Evolutionary conservation across 106 monocot species (phyloP).

Genomic region (Xerophyta viscosa): DNA sequence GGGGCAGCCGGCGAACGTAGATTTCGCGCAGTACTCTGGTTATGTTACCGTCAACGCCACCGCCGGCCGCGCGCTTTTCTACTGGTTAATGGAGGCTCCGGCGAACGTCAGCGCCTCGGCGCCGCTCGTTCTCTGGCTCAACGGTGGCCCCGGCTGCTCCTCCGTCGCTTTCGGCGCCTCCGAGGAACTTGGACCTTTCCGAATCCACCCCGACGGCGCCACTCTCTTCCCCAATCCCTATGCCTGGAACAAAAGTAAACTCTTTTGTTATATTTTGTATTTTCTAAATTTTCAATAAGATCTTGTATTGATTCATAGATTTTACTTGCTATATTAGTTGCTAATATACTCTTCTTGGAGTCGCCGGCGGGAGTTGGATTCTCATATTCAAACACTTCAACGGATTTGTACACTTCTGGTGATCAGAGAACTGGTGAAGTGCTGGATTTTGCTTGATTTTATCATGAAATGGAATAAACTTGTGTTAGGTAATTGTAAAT

Average conservation of each 20-base stretch:
- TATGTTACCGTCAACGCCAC: constrained; percentile 60
- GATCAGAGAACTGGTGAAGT: constrained; percentile 54
- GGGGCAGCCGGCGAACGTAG: constrained; percentile 61
- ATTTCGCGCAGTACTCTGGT: constrained; percentile 68
- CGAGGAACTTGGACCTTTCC: constrained; percentile 93
- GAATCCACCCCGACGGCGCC: constrained; percentile 55
- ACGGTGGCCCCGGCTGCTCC: constrained; percentile 95
- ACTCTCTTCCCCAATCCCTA: constrained; percentile 57
- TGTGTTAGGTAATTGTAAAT: neutral
- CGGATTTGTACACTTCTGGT: constrained; percentile 46
- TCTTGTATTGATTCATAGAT: too few species aligned
- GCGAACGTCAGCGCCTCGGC: constrained; percentile 7
- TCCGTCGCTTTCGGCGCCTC: constrained; percentile 79
- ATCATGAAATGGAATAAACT: neutral
- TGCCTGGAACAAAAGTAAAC: constrained; percentile 69
- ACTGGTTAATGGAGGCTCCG: constrained; percentile 65
- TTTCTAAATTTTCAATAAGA: too few species aligned
- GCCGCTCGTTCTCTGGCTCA: constrained; percentile 85
- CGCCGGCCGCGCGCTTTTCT: constrained; percentile 82
- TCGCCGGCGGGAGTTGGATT: constrained; percentile 90
- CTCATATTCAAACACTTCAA: constrained; percentile 73
- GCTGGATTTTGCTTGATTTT: neutral
- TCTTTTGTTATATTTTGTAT: too few species aligned
- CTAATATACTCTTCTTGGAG: constrained; percentile 85
- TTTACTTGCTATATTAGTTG: constrained; percentile 51